Conservation (phyloP, 163 green algal species). For the Scenedesmus sp. region DNA sequence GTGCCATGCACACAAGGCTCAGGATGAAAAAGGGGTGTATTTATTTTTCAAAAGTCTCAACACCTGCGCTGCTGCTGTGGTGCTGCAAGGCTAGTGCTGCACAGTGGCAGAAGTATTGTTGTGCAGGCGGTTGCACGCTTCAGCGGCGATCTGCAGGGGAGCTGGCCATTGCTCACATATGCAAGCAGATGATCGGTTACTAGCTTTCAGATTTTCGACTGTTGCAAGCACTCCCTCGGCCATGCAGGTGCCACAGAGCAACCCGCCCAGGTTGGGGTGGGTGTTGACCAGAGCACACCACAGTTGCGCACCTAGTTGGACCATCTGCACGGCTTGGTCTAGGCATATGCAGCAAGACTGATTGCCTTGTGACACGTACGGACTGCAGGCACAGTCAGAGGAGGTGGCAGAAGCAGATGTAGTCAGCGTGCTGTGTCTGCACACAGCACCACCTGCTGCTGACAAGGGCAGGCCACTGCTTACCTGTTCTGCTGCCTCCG, state of each 20-base stretch:
- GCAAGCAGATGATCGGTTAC: background rate
- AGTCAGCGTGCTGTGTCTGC: background rate
- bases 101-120: background rate
- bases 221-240: background rate
- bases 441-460: background rate
- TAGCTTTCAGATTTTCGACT: too few relatives aligned
- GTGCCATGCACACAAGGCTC: background rate
- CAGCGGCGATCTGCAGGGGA: background rate
- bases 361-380: constrained; percentile 23
- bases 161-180: background rate
- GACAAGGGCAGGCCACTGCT: background rate
- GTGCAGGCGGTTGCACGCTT: background rate
- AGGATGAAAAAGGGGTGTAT: background rate
- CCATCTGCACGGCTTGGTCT: constrained; percentile 19
- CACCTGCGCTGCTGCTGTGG: background rate
- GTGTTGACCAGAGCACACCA: background rate
- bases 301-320: constrained; percentile 24
- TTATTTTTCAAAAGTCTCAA: too few relatives aligned
- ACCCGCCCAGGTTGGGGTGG: background rate
- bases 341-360: constrained; percentile 20
- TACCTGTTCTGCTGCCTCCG: constrained; percentile 35
- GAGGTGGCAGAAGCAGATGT: background rate
- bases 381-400: background rate
- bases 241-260: background rate
- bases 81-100: background rate